A percentile compares a stretch with the other conserved stretches of the same genome.
Conservation (phyloP, 2,329 filamentous ascomycete genomes). For the Fusarium scirpi region DNA sequence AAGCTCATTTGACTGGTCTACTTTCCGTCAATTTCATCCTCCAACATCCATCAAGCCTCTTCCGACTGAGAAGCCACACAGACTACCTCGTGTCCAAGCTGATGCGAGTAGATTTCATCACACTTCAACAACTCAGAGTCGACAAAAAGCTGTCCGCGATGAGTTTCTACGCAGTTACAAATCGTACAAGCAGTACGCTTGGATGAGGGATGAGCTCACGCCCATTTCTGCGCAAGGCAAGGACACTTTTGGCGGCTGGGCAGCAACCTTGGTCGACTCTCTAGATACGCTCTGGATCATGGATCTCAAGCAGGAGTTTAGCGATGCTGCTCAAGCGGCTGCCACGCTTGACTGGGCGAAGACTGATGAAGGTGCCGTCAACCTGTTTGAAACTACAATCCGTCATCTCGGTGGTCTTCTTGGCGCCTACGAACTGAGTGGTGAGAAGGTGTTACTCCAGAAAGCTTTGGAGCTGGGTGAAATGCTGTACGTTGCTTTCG, state of each 20-base stretch:
- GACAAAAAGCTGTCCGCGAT: slow-evolving; percentile 56
- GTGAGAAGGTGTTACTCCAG: slow-evolving; percentile 53
- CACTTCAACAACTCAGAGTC: slow-evolving; percentile 39
- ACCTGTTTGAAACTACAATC: slow-evolving; percentile 67
- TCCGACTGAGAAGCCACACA: slow-evolving; percentile 45
- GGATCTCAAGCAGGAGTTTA: slow-evolving; percentile 66
- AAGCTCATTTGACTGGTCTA: slow-evolving; percentile 52
- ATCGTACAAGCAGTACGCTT: slow-evolving; percentile 66
- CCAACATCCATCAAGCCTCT: slow-evolving; percentile 50
- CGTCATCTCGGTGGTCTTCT: slow-evolving; percentile 65
- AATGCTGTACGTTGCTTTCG: slow-evolving; percentile 66
- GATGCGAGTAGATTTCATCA: slow-evolving; percentile 39
- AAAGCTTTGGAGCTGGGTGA: slow-evolving; percentile 52
- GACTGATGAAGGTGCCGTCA: slow-evolving; percentile 58
- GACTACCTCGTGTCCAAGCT: slow-evolving; percentile 51
- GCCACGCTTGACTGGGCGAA: slow-evolving; percentile 64
- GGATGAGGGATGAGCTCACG: slow-evolving; percentile 65
- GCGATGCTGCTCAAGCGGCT: slow-evolving; percentile 62
- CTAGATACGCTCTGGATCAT: slow-evolving; percentile 74
- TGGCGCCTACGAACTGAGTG: slow-evolving; percentile 63
- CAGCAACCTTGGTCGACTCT: slow-evolving; percentile 70
- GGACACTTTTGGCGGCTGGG: slow-evolving; percentile 67
- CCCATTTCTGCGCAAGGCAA: slow-evolving; percentile 62
- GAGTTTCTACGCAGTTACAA: slow-evolving; percentile 61
- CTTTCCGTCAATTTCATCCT: slow-evolving; percentile 47